These are phyloP conservation scores for Polytrichum commune DNA, from an alignment of 225 moss, liverwort and hornwort species.

Conservation along the genomic window DNA sequence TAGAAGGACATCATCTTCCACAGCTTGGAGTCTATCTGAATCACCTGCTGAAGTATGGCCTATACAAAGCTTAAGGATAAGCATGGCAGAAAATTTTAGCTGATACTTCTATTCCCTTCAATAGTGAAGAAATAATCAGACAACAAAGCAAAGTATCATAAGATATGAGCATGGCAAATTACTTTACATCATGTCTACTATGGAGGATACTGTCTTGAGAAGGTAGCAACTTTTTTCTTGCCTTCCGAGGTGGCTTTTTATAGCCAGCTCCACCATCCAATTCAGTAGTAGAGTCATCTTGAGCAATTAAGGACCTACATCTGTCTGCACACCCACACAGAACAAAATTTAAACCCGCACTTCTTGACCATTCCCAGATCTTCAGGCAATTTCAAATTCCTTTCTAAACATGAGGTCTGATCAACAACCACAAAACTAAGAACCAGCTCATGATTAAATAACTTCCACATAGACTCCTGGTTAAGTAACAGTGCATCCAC, in stretches of 20 bases:
- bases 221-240: slow-evolving; percentile 76
- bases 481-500: too few species aligned
- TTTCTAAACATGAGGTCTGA: too few species aligned
- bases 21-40: slow-evolving; percentile 58
- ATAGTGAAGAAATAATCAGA: neutral
- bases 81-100: neutral
- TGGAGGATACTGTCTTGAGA: slow-evolving; percentile 95
- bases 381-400: too few species aligned
- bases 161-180: too few species aligned
- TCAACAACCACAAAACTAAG: too few species aligned
- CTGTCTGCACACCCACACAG: slow-evolving; percentile 52
- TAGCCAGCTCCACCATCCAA: slow-evolving; percentile 86
- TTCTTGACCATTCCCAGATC: too few species aligned
- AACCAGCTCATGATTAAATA: too few species aligned
- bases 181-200: too few species aligned
- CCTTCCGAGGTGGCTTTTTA: slow-evolving; percentile 96
- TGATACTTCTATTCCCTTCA: neutral
- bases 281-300: slow-evolving; percentile 76
- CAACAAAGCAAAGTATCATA: neutral
- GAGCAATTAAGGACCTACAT: slow-evolving; percentile 70
- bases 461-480: too few species aligned
- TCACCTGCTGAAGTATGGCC: slow-evolving; percentile 60
- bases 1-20: slow-evolving; percentile 67
- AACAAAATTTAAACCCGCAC: too few species aligned
- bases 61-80: slow-evolving; percentile 24